Conservation (phyloP, 345 rosid species). For the Eucalyptus globulus region DNA sequence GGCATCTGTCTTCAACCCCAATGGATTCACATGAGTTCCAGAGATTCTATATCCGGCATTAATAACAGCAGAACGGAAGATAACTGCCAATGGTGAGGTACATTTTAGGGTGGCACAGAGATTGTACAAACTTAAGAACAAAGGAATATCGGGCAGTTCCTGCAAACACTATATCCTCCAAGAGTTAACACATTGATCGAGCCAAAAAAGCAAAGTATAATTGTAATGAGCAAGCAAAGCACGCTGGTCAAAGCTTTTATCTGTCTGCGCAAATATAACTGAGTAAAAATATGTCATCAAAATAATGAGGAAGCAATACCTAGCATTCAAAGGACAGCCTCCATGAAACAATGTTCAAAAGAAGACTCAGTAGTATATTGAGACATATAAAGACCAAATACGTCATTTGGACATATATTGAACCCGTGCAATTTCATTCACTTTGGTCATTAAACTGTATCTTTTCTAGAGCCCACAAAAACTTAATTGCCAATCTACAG, state of each 20-base stretch:
- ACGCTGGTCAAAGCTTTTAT: neutral
- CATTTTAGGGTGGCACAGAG: constrained; percentile 91
- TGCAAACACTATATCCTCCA: constrained; percentile 10
- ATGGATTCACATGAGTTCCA: constrained; percentile 85
- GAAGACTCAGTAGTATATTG: neutral
- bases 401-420: neutral
- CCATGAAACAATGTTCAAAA: neutral
- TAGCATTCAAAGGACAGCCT: neutral
- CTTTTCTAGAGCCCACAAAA: neutral
- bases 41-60: constrained; percentile 91
- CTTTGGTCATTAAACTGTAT: neutral
- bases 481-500: neutral
- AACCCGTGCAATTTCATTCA: neutral
- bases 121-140: constrained; percentile 87
- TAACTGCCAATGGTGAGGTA: constrained; percentile 86
- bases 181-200: neutral
- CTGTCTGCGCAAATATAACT: neutral
- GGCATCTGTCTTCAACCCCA: constrained; percentile 96
- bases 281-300: neutral
- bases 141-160: constrained; percentile 95
- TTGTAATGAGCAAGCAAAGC: neutral
- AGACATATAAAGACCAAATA: neutral
- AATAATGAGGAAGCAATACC: neutral
- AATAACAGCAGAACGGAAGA: constrained; percentile 88
- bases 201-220: neutral